Conservation (phyloP, 148 eudicot species). For the Gaultheria prostrata region DNA sequence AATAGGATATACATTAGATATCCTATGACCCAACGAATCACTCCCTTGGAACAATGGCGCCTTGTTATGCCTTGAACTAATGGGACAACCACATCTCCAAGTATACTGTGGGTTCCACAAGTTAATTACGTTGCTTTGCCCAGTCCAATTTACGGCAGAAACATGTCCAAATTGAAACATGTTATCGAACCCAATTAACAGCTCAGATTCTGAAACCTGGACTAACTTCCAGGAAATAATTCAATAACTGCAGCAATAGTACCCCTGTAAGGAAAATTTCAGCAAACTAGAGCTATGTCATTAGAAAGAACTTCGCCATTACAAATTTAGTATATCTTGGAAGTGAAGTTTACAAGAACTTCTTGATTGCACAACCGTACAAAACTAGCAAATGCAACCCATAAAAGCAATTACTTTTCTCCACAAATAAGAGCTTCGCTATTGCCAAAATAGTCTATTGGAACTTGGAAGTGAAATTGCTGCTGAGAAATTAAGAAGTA, state of each 20-base stretch:
- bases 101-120: conserved; percentile 27
- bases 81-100: conserved; percentile 18
- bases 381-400: neutral
- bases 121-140: conserved; percentile 23
- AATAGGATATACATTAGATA: conserved; percentile 17
- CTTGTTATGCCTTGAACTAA: conserved; percentile 14
- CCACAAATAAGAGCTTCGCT: neutral
- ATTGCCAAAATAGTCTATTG: neutral
- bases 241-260: conserved; percentile 14
- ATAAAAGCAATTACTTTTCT: neutral
- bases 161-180: conserved; percentile 53
- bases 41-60: conserved; percentile 34
- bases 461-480: neutral
- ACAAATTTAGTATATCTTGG: neutral
- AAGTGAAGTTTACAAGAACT: neutral
- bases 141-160: conserved; percentile 37
- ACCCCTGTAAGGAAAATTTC: neutral
- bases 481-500: neutral
- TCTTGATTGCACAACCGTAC: neutral
- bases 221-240: neutral
- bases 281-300: neutral
- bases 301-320: neutral
- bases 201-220: neutral
- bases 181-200: neutral
- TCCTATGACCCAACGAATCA: conserved; percentile 34